A percentile compares a stretch with the other conserved stretches of the same genome.
phyloP scores from a whole-genome alignment of 192 early-diverging fungal genomes.

The Phlyctochytrium arcticum region DNA sequence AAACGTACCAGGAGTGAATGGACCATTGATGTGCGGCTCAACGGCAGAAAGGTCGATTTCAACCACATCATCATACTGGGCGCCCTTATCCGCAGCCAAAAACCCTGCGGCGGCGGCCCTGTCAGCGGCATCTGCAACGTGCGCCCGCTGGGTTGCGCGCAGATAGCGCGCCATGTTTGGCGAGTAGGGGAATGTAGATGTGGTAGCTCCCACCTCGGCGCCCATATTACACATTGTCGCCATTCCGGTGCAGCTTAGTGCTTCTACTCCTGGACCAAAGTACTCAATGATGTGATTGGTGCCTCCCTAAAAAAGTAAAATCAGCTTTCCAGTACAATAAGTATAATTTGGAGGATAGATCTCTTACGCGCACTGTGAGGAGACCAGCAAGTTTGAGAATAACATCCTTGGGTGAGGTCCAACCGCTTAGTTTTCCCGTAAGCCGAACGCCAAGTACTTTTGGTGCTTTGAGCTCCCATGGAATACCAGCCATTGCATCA shows the following conservation, averaged over 20 bases:
- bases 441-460: conserved; percentile 91
- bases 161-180: conserved; percentile 89
- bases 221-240: conserved; percentile 99
- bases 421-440: conserved; percentile 80
- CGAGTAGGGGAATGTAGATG: conserved; percentile 95
- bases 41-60: conserved; percentile 91
- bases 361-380: conserved; percentile 61
- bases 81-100: conserved; percentile 68
- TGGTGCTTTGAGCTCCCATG: conserved; percentile 99
- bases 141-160: conserved; percentile 73
- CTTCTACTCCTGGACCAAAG: conserved; percentile 91
- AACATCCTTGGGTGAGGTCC: conserved; percentile 95
- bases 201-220: conserved; percentile 95
- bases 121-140: conserved; percentile 75
- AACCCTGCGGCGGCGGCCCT: conserved; percentile 27
- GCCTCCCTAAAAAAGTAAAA: conserved; percentile 68
- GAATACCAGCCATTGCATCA: conserved; percentile 97
- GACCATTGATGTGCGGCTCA: conserved; percentile 97
- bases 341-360: neutral
- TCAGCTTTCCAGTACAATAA: neutral
- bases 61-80: conserved; percentile 81
- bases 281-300: conserved; percentile 98
- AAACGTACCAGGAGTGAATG: conserved; percentile 60
- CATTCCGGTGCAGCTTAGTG: conserved; percentile 96
- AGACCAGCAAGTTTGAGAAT: conserved; percentile 93